phyloP scores from a whole-genome alignment of 2,329 filamentous ascomycete species.

The Paramyrothecium sp. region DNA sequence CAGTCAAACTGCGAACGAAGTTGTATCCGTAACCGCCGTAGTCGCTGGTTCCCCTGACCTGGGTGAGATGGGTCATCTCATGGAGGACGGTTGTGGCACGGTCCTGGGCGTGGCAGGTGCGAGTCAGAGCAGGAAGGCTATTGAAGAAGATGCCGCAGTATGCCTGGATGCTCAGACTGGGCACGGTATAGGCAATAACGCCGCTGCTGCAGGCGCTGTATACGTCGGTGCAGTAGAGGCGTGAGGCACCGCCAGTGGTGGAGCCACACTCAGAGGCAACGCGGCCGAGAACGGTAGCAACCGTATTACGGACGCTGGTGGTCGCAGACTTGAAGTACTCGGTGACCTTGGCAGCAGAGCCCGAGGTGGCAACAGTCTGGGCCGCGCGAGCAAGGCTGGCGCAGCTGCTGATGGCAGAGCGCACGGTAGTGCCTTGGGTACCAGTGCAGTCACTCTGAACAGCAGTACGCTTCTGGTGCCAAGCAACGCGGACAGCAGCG shows the following conservation, averaged over 20 bases:
- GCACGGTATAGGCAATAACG: slow-evolving; percentile 62
- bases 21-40: slow-evolving; percentile 54
- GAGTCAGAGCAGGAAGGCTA: slow-evolving; percentile 45
- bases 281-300: slow-evolving; percentile 48
- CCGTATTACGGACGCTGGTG: slow-evolving; percentile 40
- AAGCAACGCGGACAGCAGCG: slow-evolving; percentile 44
- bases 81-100: slow-evolving; percentile 65
- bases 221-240: slow-evolving; percentile 59
- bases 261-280: slow-evolving; percentile 56
- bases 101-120: slow-evolving; percentile 61
- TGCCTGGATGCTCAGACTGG: slow-evolving; percentile 51
- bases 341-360: slow-evolving; percentile 45
- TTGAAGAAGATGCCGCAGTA: slow-evolving; percentile 63
- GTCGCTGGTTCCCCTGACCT: slow-evolving; percentile 57
- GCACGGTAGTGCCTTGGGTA: slow-evolving; percentile 39
- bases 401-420: slow-evolving; percentile 54
- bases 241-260: slow-evolving; percentile 43
- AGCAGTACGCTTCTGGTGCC: slow-evolving; percentile 49
- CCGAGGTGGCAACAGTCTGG: slow-evolving; percentile 47
- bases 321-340: slow-evolving; percentile 64
- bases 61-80: slow-evolving; percentile 63
- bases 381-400: slow-evolving; percentile 51
- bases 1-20: slow-evolving; percentile 47
- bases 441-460: slow-evolving; percentile 55
- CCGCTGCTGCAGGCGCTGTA: slow-evolving; percentile 47